Base-by-base conservation (phyloP, 495 filamentous ascomycete species). In the Entonaema liquescens region DNA sequence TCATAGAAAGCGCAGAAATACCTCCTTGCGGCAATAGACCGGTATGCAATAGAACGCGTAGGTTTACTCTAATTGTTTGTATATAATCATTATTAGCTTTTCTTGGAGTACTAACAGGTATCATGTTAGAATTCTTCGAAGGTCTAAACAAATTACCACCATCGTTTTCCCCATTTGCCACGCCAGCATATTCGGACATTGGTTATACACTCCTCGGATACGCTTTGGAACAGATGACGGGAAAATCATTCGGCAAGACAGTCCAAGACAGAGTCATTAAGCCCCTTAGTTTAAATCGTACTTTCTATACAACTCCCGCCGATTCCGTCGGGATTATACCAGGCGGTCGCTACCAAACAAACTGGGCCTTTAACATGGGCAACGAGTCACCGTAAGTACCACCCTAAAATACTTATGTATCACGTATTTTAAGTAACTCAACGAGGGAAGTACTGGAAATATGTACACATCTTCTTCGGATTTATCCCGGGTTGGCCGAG, bases 391-490 rank as follows among this genome's bases (percentile, higher is more conserved):
- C 80, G 79, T 80, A 60, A 69, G 79, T 67, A 60, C 17, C 5
- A 19, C 19, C 17, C 15, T 29, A 13, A 33, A 23, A 13, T 12
- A 25, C 8, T 19, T 58, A 15, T 33, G 13, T 13, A 5, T 12
- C 6, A 3, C 31, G 8, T 36, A 5, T 36, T 25, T 13, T 36
- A 33, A 35, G 26, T 36, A 8, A 40, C 67, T 68, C 21, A 74
- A 25, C 0, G 15, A 0, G 9, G 19, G 2, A 29, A 86, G 85
- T 3, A 82, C 87, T 0, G 87, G 88, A n/a, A 87, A 86, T 44
- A 79, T 89, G 25, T 89, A 85, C 67, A 83, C 85, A 12, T 85
- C 83, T 0, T 60, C 80, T 9, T 79, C 79, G 2, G 87, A 90
- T 65, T 61, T 89, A 68, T 76, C 81, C 2, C 78, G 74, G 13